A percentile compares a stretch with the other conserved stretches of the same genome.
phyloP scores from a whole-genome alignment of 2,329 filamentous ascomycete genomes.

The Fusarium sp. region DNA sequence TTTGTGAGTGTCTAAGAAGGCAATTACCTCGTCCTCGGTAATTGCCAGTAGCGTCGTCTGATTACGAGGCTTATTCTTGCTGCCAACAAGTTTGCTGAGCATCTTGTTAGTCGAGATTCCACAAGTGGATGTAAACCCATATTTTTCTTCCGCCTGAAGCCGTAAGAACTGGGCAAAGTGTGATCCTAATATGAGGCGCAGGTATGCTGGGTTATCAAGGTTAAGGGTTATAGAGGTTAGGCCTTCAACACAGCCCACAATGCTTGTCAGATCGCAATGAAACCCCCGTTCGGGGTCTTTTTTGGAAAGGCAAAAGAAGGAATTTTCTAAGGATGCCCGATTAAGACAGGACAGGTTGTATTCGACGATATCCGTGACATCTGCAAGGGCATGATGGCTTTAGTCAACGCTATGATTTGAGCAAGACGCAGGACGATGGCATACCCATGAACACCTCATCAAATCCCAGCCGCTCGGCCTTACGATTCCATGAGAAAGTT shows the following conservation, averaged over 20 bases:
- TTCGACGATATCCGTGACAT: constrained; percentile 87
- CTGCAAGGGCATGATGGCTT: constrained; percentile 58
- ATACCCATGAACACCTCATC: constrained; percentile 79
- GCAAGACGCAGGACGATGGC: constrained; percentile 19
- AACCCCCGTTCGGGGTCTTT: constrained; percentile 86
- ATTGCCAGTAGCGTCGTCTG: constrained; percentile 87
- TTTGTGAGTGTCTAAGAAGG: constrained; percentile 81
- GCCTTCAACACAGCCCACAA: constrained; percentile 72
- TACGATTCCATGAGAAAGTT: constrained; percentile 80
- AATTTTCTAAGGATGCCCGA: constrained; percentile 69
- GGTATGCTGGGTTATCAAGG: constrained; percentile 57
- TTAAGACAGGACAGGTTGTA: constrained; percentile 85
- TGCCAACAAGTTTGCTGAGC: constrained; percentile 86
- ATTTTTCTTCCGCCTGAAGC: constrained; percentile 76
- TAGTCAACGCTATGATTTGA: constrained; percentile 17
- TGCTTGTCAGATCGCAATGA: constrained; percentile 75
- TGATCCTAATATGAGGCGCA: constrained; percentile 80
- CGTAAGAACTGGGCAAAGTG: constrained; percentile 84
- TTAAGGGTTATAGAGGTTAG: constrained; percentile 38
- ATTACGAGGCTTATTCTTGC: constrained; percentile 84
- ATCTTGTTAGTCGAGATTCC: constrained; percentile 91
- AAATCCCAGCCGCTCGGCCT: constrained; percentile 86
- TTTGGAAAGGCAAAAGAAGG: constrained; percentile 83
- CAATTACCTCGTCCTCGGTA: constrained; percentile 66
- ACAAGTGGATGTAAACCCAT: constrained; percentile 88